Conservation (phyloP, 148 eudicot species). For the Camellia lanceoleosa region DNA sequence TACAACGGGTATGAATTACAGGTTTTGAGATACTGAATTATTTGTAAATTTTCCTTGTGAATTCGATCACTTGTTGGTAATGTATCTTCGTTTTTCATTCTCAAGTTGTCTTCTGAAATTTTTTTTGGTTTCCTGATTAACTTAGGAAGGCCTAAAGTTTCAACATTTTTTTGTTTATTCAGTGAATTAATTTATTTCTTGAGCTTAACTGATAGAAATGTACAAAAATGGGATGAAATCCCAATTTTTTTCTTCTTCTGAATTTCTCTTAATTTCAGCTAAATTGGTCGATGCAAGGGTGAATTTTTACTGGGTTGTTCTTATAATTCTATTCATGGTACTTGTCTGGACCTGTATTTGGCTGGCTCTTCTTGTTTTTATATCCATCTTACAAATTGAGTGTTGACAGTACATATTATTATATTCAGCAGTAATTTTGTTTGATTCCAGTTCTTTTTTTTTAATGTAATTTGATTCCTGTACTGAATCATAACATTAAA, state of each 20-base stretch:
- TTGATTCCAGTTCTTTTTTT: neutral
- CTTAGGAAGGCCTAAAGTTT: neutral
- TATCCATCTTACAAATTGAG: neutral
- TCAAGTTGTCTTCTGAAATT: neutral
- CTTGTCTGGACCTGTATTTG: constrained; percentile 3
- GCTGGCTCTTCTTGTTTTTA: neutral
- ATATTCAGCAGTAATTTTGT: constrained; percentile 5
- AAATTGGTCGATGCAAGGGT: neutral
- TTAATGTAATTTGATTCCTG: neutral
- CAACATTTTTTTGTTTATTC: neutral
- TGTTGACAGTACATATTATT: neutral
- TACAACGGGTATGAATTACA: neutral
- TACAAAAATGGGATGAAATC: neutral
- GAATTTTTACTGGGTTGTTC: neutral
- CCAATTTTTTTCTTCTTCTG: neutral
- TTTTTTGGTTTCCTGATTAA: neutral
- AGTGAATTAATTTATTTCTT: neutral
- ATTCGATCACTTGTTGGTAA: constrained; percentile 9
- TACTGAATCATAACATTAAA: neutral
- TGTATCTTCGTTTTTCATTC: neutral
- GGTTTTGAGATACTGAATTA: neutral
- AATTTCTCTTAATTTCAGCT: neutral
- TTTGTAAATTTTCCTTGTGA: neutral
- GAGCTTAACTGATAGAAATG: neutral
- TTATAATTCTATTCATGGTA: neutral